phyloP scores from a whole-genome alignment of 768 basidiomycete species.

The Gautieria morchelliformis region DNA sequence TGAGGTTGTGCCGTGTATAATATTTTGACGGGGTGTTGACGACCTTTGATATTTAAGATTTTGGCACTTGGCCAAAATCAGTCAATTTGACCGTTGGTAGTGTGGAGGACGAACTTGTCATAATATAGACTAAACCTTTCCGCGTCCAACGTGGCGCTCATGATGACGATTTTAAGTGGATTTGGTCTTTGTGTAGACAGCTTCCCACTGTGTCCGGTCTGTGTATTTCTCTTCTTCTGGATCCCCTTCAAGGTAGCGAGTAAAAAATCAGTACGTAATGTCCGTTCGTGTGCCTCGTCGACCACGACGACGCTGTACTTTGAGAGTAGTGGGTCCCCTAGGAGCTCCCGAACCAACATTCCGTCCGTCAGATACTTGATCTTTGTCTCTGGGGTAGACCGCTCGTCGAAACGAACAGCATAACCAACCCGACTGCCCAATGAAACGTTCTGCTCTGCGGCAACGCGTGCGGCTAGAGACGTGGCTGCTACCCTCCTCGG shows the following conservation, averaged over 20 bases:
- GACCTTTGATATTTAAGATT: constrained; percentile 84
- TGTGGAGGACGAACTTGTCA: constrained; percentile 46
- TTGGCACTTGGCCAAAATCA: constrained; percentile 48
- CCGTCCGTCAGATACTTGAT: constrained; percentile 98
- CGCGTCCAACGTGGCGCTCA: constrained; percentile 97
- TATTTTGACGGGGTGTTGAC: constrained; percentile 85
- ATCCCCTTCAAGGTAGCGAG: constrained; percentile 85
- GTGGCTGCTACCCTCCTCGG: constrained; percentile 93
- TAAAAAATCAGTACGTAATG: constrained; percentile 88
- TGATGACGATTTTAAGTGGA: constrained; percentile 85
- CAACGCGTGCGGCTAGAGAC: constrained; percentile 85
- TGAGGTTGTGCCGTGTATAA: constrained; percentile 69
- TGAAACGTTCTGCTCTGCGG: constrained; percentile 63
- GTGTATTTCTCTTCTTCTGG: constrained; percentile 50
- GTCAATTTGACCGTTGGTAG: not conserved
- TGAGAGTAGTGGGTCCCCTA: constrained; percentile 66
- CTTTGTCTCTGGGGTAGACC: constrained; percentile 56
- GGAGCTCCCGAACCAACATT: constrained; percentile 90
- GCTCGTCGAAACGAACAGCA: constrained; percentile 92
- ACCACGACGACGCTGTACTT: constrained; percentile 84
- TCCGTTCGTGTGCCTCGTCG: constrained; percentile 97
- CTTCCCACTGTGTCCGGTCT: constrained; percentile 30
- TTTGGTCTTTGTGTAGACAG: constrained; percentile 30
- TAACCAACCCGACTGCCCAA: constrained; percentile 85
- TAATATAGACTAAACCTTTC: constrained; percentile 90